phyloP scores from a whole-genome alignment of 2,329 filamentous ascomycete genomes.

The Eurotiales sp. region DNA sequence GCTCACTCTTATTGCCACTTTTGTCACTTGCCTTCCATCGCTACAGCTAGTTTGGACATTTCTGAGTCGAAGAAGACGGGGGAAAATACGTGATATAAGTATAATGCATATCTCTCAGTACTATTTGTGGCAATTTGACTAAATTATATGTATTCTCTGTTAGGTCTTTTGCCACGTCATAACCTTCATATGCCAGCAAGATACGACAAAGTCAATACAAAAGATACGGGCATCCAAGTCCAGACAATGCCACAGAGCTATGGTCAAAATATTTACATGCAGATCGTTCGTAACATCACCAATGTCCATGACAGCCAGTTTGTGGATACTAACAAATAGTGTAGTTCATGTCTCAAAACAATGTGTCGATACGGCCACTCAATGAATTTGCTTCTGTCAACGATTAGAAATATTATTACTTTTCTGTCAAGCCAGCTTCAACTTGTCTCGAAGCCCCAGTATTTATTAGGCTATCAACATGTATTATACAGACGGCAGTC shows the following conservation, averaged over 20 bases:
- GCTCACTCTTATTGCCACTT: conserved; percentile 1
- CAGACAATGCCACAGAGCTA: background rate
- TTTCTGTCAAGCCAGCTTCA: no score
- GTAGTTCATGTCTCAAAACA: conserved; percentile 1
- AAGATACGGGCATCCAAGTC: background rate
- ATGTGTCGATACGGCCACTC: background rate
- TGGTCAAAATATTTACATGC: background rate
- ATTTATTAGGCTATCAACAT: no score
- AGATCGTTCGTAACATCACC: conserved; percentile 3
- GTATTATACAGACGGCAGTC: no score
- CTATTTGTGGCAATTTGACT: background rate
- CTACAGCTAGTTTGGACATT: conserved; percentile 2
- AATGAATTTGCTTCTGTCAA: no score
- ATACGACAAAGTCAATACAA: background rate
- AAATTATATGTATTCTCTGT: background rate
- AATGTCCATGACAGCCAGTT: background rate
- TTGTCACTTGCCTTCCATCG: conserved; percentile 6
- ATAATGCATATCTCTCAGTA: background rate
- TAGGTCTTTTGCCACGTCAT: background rate
- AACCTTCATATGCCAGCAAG: background rate
- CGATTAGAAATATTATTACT: no score
- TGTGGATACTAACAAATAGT: background rate
- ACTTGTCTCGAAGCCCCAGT: no score
- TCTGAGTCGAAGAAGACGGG: background rate
- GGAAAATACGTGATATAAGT: background rate